phyloP scores from a whole-genome alignment of 805 yeast species.

The Zygosaccharomyces gambellarensis region DNA sequence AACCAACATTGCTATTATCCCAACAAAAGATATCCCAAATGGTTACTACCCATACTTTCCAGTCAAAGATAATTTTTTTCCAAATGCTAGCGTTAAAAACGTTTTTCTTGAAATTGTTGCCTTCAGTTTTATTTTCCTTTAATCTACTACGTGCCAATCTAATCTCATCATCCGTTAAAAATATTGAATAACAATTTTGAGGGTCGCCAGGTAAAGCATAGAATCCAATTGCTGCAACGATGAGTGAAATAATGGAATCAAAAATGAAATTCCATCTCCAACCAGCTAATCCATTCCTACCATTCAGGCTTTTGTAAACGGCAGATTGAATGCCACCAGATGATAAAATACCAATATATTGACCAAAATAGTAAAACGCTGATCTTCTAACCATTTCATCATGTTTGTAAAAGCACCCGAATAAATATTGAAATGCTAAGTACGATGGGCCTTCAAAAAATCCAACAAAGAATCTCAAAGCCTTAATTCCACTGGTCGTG shows the following conservation, averaged over 20 bases:
- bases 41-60: conserved; percentile 55
- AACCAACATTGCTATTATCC: conserved; percentile 49
- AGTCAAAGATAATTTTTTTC: conserved; percentile 48
- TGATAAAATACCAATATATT: conserved; percentile 56
- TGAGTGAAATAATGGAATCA: conserved; percentile 56
- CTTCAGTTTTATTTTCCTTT: conserved; percentile 34
- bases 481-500: conserved; percentile 47
- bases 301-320: conserved; percentile 44
- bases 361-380: conserved; percentile 58
- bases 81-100: conserved; percentile 45
- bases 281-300: conserved; percentile 49
- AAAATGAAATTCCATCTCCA: conserved; percentile 75
- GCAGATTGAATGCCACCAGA: conserved; percentile 61
- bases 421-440: conserved; percentile 54
- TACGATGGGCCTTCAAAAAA: conserved; percentile 56
- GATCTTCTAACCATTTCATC: conserved; percentile 58
- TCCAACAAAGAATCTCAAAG: conserved; percentile 59
- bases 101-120: conserved; percentile 25
- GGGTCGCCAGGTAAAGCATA: conserved; percentile 66
- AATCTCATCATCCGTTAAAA: conserved; percentile 53
- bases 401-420: conserved; percentile 55
- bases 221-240: conserved; percentile 52
- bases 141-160: conserved; percentile 46
- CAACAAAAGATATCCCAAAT: conserved; percentile 53
- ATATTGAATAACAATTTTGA: conserved; percentile 46